Evolutionary conservation across 345 rosid genomes (phyloP), one percentile per base, ranked within the genome.

Genomic region (Lepidium didymum): DNA sequence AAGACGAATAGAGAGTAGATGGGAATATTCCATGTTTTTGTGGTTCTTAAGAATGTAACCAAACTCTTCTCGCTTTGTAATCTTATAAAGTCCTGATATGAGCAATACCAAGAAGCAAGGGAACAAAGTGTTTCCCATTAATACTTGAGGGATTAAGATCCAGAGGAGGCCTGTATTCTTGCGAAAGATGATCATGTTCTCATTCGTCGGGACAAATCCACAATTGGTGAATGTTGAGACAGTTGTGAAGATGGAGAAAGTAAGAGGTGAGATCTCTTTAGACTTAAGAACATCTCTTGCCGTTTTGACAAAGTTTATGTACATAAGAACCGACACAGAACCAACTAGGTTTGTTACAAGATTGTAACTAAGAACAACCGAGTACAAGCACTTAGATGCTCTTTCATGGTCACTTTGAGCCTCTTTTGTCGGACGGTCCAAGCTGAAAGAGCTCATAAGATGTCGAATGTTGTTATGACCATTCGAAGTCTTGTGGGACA

Each of bases 181-280:
- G 9, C 55, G 70, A 10, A 87, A 90, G 2, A 78, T 76, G 0
- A 77, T 15, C 91, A 86, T 86, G 84, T 90, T 90, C 67, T 90
- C 91, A 12, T 87, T 86, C 1, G 84, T 86, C 0, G 94, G 96
- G 0, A 86, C 49, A 23, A 86, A 90, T 3, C 96, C 96, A 3
- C 88, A 83, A 54, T 70, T 86, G 4, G 83, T 70, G 34, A 87
- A 81, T 0, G 87, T 81, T 0, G 94, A 87, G 18, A 86, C 75
- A 0, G 72, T 52, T n/a, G 84, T 78, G 78, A 90, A 87, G 42
- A 86, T 21, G 0, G 90, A 81, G 66, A 87, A 90, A 13, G 84
- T 84, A 6, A 49, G 44, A 5, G 49, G 31, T n/a, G 73, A 35
- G 11, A 86, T 66, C 0, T 75, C 73, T 49, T 81, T 90, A 51